phyloP scores from a whole-genome alignment of 2,329 filamentous ascomycete species.

The Neonectria coccinea region DNA sequence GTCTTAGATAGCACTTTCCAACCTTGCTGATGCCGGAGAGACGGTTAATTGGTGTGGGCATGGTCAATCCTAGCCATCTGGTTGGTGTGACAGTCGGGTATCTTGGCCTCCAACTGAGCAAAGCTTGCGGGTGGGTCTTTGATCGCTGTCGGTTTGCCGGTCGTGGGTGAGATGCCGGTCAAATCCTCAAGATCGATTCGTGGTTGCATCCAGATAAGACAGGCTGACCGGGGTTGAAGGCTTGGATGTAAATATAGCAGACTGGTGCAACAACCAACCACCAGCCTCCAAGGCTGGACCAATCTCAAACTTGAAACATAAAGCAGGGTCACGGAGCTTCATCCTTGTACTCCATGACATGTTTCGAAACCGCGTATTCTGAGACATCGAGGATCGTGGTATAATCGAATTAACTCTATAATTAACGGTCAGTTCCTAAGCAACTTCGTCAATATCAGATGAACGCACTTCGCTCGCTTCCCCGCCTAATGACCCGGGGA shows the following conservation, averaged over 20 bases:
- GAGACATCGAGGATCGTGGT: too few relatives aligned
- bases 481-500: slow-evolving; percentile 4
- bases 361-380: background rate
- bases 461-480: background rate
- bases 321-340: background rate
- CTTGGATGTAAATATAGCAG: background rate
- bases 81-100: slow-evolving; percentile 12
- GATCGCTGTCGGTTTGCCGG: background rate
- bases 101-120: slow-evolving; percentile 5
- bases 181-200: background rate
- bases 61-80: slow-evolving; percentile 8
- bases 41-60: background rate
- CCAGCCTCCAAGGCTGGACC: background rate
- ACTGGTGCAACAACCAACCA: background rate
- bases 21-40: background rate
- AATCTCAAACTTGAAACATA: background rate
- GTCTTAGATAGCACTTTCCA: background rate
- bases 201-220: slow-evolving; percentile 13
- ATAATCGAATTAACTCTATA: background rate
- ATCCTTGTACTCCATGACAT: background rate
- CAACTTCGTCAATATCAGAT: background rate
- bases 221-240: background rate
- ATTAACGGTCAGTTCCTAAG: background rate
- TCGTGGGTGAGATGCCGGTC: background rate
- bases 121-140: background rate